phyloP scores from a whole-genome alignment of 2,329 filamentous ascomycete species.

The Penicillium sp. region DNA sequence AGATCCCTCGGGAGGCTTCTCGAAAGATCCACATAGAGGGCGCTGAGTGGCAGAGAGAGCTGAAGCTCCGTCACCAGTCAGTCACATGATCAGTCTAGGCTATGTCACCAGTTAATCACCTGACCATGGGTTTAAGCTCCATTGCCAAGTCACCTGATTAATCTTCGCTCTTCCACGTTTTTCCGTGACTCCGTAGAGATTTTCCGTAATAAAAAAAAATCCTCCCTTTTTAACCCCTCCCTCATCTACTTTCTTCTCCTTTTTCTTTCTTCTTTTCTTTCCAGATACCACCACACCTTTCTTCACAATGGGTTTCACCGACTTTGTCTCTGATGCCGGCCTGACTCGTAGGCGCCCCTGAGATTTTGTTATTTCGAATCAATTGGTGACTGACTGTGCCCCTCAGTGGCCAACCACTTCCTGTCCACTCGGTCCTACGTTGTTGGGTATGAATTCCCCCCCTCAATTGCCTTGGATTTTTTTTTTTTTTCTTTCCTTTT shows the following conservation, averaged over 20 bases:
- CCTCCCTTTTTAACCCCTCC: conserved; percentile 31
- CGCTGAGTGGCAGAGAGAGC: conserved; percentile 30
- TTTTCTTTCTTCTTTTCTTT: conserved; percentile 18
- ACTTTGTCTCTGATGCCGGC: conserved; percentile 62
- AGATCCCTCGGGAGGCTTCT: conserved; percentile 31
- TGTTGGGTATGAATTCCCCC: conserved; percentile 63
- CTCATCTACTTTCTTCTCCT: conserved; percentile 25
- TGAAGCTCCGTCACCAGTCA: conserved; percentile 28
- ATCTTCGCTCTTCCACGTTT: conserved; percentile 16
- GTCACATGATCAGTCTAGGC: conserved; percentile 1
- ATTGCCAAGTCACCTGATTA: conserved; percentile 15
- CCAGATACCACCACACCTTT: conserved; percentile 22
- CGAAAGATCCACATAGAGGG: conserved; percentile 36
- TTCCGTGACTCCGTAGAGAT: conserved; percentile 11
- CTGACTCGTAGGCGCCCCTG: conserved; percentile 53
- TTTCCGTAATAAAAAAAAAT: conserved; percentile 25
- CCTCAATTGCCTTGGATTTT: conserved; percentile 11
- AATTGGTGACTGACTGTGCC: conserved; percentile 32
- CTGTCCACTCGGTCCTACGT: conserved; percentile 71
- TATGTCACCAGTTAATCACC: neutral
- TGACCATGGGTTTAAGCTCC: conserved; percentile 23
- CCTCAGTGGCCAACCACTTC: conserved; percentile 45
- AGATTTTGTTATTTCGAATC: conserved; percentile 22
- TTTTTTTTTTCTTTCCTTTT: conserved; percentile 23
- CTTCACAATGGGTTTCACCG: conserved; percentile 64